Evolutionary conservation across 179 eudicot genomes (phyloP), one percentile per base, ranked within the genome.

Genomic region (Spergularia azorica): DNA sequence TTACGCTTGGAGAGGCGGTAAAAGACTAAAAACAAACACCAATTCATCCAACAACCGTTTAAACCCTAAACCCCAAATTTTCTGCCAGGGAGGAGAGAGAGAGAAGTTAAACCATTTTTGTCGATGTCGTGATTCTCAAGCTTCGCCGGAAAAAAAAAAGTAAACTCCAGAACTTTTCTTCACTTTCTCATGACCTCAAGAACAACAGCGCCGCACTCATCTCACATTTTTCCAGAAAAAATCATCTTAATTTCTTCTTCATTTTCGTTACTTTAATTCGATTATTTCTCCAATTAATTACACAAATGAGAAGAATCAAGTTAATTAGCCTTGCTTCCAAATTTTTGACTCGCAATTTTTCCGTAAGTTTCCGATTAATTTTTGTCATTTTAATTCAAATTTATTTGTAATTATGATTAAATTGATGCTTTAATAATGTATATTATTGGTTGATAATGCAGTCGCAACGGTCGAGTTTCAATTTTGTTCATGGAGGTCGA

Each of bases 71-170:
- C 59, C 21, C 63, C 77, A 68, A 66, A 26, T 14, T 10, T 38
- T 20, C 18, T 5, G 38, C 15, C 21, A 16, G 21, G 12, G 20
- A 43, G n/a, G 0, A n/a, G 36, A 13, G 58, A 12, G 4, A 43
- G 32, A 3, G 48, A 10, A 20, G 5, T 41, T 9, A 21, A 4
- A 38, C 69, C 69, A 50, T 60, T 55, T 57, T 14, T 18, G 11
- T 26, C 5, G 14, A 56, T 83, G 79, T 83, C 85, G 79, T 83
- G 77, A 43, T 79, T 20, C 72, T 71, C 85, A 76, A 83, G 82
- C 83, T 79, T 83, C 55, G 9, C 21, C 70, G 16, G 48, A n/a
- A n/a, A n/a, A n/a, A 11, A 15, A n/a, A 41, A 41, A 39, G 17
- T 39, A 46, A n/a, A 15, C 32, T 39, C 51, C 8, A 67, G 5